Conservation (phyloP, 2,329 filamentous ascomycete genomes). For the Penicillium sp. region DNA sequence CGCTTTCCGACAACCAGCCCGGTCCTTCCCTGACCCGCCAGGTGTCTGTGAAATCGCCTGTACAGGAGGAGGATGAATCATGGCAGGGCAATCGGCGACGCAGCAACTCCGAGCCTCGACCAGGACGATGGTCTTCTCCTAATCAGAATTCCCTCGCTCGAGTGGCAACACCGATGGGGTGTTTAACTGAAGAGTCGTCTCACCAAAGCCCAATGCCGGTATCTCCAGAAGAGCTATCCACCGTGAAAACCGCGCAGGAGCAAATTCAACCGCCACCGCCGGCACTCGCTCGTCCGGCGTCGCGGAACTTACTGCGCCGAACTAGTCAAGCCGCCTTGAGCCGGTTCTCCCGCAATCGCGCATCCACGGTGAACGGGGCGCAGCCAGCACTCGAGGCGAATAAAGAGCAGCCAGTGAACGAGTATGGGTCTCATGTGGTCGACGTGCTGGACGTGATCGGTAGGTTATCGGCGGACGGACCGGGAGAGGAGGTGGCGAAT, state of each 20-base stretch:
- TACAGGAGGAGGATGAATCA: slow-evolving; percentile 37
- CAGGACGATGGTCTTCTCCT: slow-evolving; percentile 41
- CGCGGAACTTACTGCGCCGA: slow-evolving; percentile 38
- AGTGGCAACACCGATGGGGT: slow-evolving; percentile 32
- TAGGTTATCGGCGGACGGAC: slow-evolving; percentile 48
- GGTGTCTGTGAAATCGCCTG: slow-evolving; percentile 23
- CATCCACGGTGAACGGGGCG: slow-evolving; percentile 37
- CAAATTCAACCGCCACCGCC: slow-evolving; percentile 26
- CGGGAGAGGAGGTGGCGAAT: background rate
- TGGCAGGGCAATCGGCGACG: slow-evolving; percentile 43
- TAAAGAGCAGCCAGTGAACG: slow-evolving; percentile 34
- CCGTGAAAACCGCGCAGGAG: slow-evolving; percentile 20
- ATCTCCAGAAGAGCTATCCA: slow-evolving; percentile 14
- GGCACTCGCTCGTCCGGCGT: slow-evolving; percentile 23
- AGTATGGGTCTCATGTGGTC: slow-evolving; percentile 69
- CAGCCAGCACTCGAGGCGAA: slow-evolving; percentile 22
- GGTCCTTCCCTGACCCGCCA: slow-evolving; percentile 27
- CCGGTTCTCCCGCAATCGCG: slow-evolving; percentile 42
- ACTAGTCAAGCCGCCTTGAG: slow-evolving; percentile 42
- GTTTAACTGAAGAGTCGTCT: slow-evolving; percentile 43
- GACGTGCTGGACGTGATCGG: slow-evolving; percentile 73
- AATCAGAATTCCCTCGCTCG: slow-evolving; percentile 29
- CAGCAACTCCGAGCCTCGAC: slow-evolving; percentile 50
- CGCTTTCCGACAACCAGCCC: slow-evolving; percentile 20
- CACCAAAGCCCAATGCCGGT: slow-evolving; percentile 25